Evolutionary conservation across 1,284 basidiomycete species (phyloP).

Genomic region (Puccinia hordei): DNA sequence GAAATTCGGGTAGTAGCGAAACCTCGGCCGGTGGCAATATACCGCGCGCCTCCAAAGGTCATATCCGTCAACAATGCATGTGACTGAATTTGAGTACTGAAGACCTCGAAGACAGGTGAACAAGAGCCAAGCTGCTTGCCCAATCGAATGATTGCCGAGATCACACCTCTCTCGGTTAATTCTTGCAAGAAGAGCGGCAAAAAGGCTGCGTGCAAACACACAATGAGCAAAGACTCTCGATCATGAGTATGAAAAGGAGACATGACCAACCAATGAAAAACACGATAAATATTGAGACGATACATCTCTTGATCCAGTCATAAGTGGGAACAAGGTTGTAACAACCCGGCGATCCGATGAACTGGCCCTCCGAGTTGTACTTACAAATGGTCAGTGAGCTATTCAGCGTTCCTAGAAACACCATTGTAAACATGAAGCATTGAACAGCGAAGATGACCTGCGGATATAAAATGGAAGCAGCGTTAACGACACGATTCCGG

Average conservation of each 20-base stretch:
- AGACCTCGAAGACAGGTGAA: conserved; percentile 93
- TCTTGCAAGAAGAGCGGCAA: conserved; percentile 80
- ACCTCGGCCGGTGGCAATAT: conserved; percentile 98
- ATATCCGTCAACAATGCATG: conserved; percentile 92
- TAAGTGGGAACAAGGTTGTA: conserved; percentile 87
- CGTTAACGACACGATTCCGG: background rate
- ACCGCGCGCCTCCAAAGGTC: conserved; percentile 91
- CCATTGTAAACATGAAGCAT: conserved; percentile 78
- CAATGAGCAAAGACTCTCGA: background rate
- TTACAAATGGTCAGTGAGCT: conserved; percentile 74
- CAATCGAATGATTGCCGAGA: conserved; percentile 81
- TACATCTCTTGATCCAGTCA: conserved; percentile 88
- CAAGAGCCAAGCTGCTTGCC: conserved; percentile 87
- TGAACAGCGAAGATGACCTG: conserved; percentile 83
- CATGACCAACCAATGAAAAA: conserved; percentile 71
- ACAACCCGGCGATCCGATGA: conserved; percentile 77
- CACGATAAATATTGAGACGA: conserved; percentile 93
- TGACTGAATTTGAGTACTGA: conserved; percentile 92
- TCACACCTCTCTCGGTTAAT: conserved; percentile 85
- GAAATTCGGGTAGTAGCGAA: conserved; percentile 90
- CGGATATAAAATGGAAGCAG: background rate
- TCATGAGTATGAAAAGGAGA: too few relatives aligned
- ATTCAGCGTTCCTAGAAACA: conserved; percentile 87
- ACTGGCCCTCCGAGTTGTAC: conserved; percentile 72
- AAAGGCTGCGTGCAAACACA: conserved; percentile 53